A percentile compares a stretch with the other conserved stretches of the same genome.
Evolutionary conservation across 768 basidiomycete species (phyloP).

Genomic region (Galerina sulciceps): DNA sequence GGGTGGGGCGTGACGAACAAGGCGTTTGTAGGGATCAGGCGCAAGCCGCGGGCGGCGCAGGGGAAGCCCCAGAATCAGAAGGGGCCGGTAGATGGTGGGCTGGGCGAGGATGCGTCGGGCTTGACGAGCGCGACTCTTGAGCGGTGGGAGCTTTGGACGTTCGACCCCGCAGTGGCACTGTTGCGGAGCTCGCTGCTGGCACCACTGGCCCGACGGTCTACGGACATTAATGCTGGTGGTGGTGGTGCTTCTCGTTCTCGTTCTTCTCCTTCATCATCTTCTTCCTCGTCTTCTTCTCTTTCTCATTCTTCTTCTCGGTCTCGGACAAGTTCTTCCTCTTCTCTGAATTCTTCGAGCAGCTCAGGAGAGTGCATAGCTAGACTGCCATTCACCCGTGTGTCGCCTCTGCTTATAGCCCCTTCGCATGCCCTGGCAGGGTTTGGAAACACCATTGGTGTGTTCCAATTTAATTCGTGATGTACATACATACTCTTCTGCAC

Average conservation of each 20-base stretch:
- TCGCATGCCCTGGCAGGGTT: conserved; percentile 70
- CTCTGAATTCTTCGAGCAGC: conserved; percentile 22
- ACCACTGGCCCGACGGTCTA: conserved; percentile 37
- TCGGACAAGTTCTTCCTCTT: conserved; percentile 27
- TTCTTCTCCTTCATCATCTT: neutral
- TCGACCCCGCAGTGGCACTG: conserved; percentile 57
- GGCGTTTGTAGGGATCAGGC: conserved; percentile 71
- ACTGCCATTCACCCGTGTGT: conserved; percentile 82
- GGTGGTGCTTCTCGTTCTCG: conserved; percentile 25
- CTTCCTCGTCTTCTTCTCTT: neutral
- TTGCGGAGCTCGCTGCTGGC: conserved; percentile 58
- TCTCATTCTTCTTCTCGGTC: neutral
- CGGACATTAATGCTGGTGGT: conserved; percentile 8
- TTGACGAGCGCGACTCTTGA: conserved; percentile 70
- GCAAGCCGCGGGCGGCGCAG: conserved; percentile 55
- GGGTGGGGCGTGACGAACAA: conserved; percentile 70
- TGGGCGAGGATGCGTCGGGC: conserved; percentile 36
- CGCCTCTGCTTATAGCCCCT: conserved; percentile 55
- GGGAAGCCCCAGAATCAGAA: conserved; percentile 33
- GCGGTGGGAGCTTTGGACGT: conserved; percentile 84
- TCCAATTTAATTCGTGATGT: conserved; percentile 39
- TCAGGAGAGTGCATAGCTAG: conserved; percentile 47
- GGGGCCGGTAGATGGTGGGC: neutral
- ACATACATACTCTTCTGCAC: neutral
- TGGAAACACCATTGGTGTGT: conserved; percentile 75